Conservation (phyloP, 2,329 filamentous ascomycete species). For the Talaromyces amestolkiae region DNA sequence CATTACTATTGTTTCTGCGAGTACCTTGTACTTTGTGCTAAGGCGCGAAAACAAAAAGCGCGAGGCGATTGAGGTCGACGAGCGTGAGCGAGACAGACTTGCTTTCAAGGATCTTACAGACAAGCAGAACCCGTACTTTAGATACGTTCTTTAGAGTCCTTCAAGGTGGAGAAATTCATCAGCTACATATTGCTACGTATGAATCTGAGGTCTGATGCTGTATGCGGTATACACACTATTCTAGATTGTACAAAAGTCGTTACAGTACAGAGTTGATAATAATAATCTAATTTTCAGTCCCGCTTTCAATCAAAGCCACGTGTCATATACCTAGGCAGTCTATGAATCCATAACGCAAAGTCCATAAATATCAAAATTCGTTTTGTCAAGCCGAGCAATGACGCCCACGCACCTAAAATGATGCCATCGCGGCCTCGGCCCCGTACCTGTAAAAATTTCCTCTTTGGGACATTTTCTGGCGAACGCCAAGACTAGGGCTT, state of each 20-base stretch:
- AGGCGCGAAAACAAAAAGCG: constrained; percentile 57
- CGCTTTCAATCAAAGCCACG: neutral
- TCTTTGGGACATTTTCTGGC: neutral
- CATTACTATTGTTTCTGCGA: constrained; percentile 60
- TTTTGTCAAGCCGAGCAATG: neutral
- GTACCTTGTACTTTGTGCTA: constrained; percentile 59
- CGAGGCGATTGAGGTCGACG: constrained; percentile 51
- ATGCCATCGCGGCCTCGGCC: neutral
- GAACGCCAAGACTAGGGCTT: neutral
- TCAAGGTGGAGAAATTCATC: neutral
- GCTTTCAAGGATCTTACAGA: constrained; percentile 69
- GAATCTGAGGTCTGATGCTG: neutral
- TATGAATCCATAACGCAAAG: no score
- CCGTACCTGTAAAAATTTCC: neutral
- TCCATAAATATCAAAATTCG: neutral
- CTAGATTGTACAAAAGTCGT: neutral
- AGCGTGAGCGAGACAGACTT: constrained; percentile 61
- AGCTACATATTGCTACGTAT: neutral
- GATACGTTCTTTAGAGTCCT: constrained; percentile 52
- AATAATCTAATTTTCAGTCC: neutral
- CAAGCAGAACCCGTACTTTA: constrained; percentile 65
- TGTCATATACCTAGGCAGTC: no score
- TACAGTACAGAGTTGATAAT: neutral
- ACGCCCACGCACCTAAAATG: neutral
- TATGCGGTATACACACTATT: neutral